These are phyloP conservation scores for Cryptosporidium viatorum DNA, from an alignment of 169 alveolate species.

Conservation along the genomic window DNA sequence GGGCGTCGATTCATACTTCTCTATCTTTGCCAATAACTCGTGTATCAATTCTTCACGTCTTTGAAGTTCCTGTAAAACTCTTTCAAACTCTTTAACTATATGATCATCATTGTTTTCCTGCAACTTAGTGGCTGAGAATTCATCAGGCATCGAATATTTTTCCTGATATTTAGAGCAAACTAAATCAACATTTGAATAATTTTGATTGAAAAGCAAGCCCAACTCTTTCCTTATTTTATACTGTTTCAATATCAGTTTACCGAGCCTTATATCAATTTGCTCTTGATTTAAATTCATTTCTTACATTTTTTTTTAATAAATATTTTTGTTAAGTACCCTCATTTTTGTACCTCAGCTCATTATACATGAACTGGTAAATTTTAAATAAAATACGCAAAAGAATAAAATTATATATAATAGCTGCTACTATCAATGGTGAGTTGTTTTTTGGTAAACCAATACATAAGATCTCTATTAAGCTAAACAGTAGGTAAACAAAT, in stretches of 20 bases:
- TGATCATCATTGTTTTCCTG: neutral
- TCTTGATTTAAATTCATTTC: conserved; percentile 13
- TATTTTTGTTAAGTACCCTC: neutral
- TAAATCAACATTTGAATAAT: neutral
- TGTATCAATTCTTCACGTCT: conserved; percentile 66
- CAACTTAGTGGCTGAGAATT: neutral
- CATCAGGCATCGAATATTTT: neutral
- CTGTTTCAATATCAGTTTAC: conserved; percentile 38
- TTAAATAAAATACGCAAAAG: neutral
- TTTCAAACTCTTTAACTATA: conserved; percentile 28
- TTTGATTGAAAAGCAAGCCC: neutral
- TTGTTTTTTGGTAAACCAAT: neutral
- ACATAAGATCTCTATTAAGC: neutral
- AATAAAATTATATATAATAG: neutral
- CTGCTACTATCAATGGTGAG: neutral
- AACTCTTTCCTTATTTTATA: conserved; percentile 36
- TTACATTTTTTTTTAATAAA: neutral
- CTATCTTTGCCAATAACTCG: conserved; percentile 40
- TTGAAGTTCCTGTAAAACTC: conserved; percentile 55
- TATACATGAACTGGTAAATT: neutral
- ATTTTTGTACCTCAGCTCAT: neutral
- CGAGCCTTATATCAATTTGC: conserved; percentile 9
- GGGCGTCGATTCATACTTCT: conserved; percentile 23
- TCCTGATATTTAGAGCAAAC: conserved; percentile 42
- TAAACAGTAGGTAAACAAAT: conserved; percentile 14